These are phyloP conservation scores for Ceratocystis cubensis DNA, from an alignment of 2,329 filamentous ascomycete genomes.

Conservation along the genomic window DNA sequence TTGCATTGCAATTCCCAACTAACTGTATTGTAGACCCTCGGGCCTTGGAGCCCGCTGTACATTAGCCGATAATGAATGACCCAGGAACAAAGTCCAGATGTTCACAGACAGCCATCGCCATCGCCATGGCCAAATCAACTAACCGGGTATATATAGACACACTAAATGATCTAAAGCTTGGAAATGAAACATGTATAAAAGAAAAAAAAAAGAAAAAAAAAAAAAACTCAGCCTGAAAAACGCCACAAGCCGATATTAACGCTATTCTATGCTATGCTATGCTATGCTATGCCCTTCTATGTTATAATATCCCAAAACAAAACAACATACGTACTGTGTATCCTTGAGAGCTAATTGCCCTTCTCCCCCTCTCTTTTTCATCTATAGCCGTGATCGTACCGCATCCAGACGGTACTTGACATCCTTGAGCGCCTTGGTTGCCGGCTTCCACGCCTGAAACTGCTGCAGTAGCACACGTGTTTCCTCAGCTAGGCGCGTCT, in stretches of 20 bases:
- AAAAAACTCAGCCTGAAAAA: no score
- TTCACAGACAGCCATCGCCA: background rate
- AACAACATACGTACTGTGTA: no score
- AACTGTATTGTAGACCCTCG: constrained; percentile 3
- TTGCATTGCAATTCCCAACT: background rate
- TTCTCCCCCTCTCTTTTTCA: background rate
- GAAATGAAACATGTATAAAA: background rate
- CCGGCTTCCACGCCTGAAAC: constrained; percentile 89
- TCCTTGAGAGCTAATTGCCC: no score
- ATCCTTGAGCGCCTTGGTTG: constrained; percentile 82
- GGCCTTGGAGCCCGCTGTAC: constrained; percentile 18
- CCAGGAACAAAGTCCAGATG: background rate
- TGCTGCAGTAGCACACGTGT: constrained; percentile 66
- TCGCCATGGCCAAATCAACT: background rate
- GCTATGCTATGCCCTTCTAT: no score
- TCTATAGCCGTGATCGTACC: constrained; percentile 66
- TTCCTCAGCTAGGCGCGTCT: constrained; percentile 64
- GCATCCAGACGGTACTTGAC: constrained; percentile 91
- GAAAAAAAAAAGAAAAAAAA: no score
- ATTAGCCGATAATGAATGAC: constrained; percentile 14
- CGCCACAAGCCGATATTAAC: no score
- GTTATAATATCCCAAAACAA: no score
- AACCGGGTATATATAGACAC: background rate
- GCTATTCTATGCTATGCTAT: no score
- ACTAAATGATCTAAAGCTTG: background rate